Evolutionary conservation across 1,284 basidiomycete species (phyloP).

Genomic region (Ustilago crameri): DNA sequence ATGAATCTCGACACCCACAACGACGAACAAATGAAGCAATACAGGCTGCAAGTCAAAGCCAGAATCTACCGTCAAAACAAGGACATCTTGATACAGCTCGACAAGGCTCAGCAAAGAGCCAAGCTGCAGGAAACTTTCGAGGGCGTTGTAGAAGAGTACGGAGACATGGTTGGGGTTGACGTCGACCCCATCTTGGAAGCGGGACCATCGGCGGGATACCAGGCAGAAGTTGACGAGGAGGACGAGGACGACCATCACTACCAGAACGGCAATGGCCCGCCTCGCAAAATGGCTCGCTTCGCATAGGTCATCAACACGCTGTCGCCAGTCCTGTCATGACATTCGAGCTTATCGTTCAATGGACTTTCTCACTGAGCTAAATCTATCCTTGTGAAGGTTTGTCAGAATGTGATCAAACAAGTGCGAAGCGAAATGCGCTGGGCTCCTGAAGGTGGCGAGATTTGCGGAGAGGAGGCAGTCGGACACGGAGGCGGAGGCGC

Average conservation of each 20-base stretch:
- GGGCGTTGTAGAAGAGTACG: conserved; percentile 85
- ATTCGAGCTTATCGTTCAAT: too few species aligned
- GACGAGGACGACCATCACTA: conserved; percentile 32
- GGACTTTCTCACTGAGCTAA: too few species aligned
- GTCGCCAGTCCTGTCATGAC: too few species aligned
- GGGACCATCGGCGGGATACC: conserved; percentile 4
- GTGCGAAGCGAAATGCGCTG: too few species aligned
- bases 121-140: conserved; percentile 95
- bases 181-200: conserved; percentile 55
- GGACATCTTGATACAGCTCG: conserved; percentile 86
- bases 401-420: too few species aligned
- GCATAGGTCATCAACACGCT: conserved; percentile 8
- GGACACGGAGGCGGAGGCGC: too few species aligned
- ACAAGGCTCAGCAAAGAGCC: conserved; percentile 83
- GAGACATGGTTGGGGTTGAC: conserved; percentile 75
- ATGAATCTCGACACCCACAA: conserved; percentile 78
- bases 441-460: too few species aligned
- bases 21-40: conserved; percentile 74
- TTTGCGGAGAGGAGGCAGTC: too few species aligned
- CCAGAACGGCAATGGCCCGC: conserved; percentile 26
- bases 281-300: conserved; percentile 44
- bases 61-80: conserved; percentile 92
- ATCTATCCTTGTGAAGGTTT: too few species aligned
- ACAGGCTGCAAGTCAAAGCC: conserved; percentile 79
- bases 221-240: conserved; percentile 28